phyloP scores from a whole-genome alignment of 176 grass and related monocot species.

The Triticum monococcum region DNA sequence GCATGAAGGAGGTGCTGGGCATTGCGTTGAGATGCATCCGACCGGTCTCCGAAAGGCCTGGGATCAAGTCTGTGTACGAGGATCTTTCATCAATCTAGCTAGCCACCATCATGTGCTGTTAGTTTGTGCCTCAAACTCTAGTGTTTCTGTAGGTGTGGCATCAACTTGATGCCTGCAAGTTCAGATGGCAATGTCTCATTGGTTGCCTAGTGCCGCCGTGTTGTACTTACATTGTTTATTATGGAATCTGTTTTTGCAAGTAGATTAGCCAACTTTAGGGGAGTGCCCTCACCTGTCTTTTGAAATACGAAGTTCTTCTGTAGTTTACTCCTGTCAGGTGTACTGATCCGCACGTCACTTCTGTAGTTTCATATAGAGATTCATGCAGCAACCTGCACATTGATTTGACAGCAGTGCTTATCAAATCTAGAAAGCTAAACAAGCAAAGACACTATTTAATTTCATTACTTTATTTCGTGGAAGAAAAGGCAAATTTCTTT shows the following conservation, averaged over 20 bases:
- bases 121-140: slow-evolving; percentile 37
- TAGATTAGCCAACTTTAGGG: background rate
- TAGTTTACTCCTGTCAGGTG: too few species aligned
- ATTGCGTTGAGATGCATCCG: slow-evolving; percentile 92
- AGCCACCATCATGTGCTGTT: slow-evolving; percentile 19
- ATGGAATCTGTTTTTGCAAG: background rate
- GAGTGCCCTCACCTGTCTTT: background rate
- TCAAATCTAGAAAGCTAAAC: background rate
- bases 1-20: slow-evolving; percentile 87
- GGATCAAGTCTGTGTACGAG: slow-evolving; percentile 96
- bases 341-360: background rate
- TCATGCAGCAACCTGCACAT: background rate
- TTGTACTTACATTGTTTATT: background rate
- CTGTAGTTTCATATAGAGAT: background rate
- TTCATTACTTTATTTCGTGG: background rate
- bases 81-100: slow-evolving; percentile 92
- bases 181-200: slow-evolving; percentile 32
- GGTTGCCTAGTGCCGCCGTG: background rate
- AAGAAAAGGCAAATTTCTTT: background rate
- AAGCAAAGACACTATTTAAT: background rate
- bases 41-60: slow-evolving; percentile 74
- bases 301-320: background rate
- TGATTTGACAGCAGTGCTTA: background rate
- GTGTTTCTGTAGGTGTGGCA: slow-evolving; percentile 35
- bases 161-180: slow-evolving; percentile 64